Conservation (phyloP, 2,329 filamentous ascomycete species). For the Beauveria bassiana region DNA sequence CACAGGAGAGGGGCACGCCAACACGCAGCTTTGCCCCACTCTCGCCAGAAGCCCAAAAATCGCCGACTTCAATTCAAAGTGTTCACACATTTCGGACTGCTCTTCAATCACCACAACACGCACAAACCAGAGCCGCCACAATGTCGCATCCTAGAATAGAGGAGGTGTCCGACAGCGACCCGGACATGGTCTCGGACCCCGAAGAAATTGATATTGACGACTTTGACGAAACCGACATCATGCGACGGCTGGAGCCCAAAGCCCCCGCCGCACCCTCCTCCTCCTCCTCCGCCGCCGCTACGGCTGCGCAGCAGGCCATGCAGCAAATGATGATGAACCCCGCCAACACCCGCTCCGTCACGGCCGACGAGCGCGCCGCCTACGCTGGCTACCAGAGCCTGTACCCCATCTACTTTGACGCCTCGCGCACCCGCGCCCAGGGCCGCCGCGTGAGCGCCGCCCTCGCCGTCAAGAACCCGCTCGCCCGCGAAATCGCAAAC, state of each 20-base stretch:
- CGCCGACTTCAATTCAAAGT: constrained; percentile 6
- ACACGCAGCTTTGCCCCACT: neutral
- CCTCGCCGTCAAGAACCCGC: constrained; percentile 73
- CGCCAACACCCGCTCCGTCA: constrained; percentile 20
- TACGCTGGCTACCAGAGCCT: constrained; percentile 80
- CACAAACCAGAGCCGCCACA: constrained; percentile 17
- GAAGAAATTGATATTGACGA: constrained; percentile 76
- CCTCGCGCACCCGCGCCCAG: constrained; percentile 61
- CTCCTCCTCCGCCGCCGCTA: constrained; percentile 16
- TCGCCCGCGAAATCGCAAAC: constrained; percentile 82
- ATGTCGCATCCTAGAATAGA: constrained; percentile 89
- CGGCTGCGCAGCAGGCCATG: constrained; percentile 21
- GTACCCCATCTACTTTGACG: constrained; percentile 95
- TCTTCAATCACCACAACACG: neutral
- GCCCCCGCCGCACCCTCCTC: constrained; percentile 20
- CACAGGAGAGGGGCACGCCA: neutral
- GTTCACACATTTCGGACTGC: neutral
- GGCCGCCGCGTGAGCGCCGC: constrained; percentile 69
- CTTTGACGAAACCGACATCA: constrained; percentile 50
- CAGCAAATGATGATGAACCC: constrained; percentile 17
- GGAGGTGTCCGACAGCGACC: constrained; percentile 79
- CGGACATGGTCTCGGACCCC: constrained; percentile 62
- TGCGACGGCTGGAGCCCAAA: constrained; percentile 35
- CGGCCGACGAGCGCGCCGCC: constrained; percentile 40
- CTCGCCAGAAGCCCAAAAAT: constrained; percentile 5